phyloP scores from a whole-genome alignment of 2,329 filamentous ascomycete genomes.

The Neonectria hederae region DNA sequence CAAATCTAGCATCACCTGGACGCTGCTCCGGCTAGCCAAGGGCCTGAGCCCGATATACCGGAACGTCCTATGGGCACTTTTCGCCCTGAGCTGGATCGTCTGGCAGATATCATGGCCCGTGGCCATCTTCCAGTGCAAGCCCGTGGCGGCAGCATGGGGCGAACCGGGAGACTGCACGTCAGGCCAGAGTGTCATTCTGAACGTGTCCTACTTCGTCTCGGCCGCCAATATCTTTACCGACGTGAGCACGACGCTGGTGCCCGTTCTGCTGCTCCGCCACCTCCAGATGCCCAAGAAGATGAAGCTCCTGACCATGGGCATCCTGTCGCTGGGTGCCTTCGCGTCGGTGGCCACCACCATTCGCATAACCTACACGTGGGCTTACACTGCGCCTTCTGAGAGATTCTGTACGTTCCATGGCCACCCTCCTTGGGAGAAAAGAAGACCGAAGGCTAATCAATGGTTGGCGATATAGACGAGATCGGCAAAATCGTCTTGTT shows the following conservation, averaged over 20 bases:
- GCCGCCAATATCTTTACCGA: slow-evolving; percentile 31
- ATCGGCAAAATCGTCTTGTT: slow-evolving; percentile 37
- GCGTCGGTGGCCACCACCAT: slow-evolving; percentile 33
- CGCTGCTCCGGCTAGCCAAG: slow-evolving; percentile 29
- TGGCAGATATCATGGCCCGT: slow-evolving; percentile 34
- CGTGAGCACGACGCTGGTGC: slow-evolving; percentile 23
- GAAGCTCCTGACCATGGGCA: slow-evolving; percentile 26
- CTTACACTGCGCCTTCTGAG: slow-evolving; percentile 20
- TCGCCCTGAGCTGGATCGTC: slow-evolving; percentile 26
- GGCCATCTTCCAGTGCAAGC: slow-evolving; percentile 36
- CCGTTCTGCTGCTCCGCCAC: slow-evolving; percentile 25
- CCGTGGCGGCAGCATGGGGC: slow-evolving; percentile 30
- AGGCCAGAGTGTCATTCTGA: slow-evolving; percentile 25
- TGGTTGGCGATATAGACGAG: slow-evolving; percentile 14
- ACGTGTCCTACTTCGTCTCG: slow-evolving; percentile 30
- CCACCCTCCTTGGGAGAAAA: background rate
- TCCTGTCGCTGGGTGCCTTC: slow-evolving; percentile 26
- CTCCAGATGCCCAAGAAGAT: slow-evolving; percentile 26
- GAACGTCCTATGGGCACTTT: slow-evolving; percentile 15
- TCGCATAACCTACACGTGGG: slow-evolving; percentile 32
- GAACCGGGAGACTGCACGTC: slow-evolving; percentile 29
- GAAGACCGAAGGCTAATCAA: background rate
- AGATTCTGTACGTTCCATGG: slow-evolving; percentile 14
- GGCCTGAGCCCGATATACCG: slow-evolving; percentile 20
- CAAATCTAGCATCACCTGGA: slow-evolving; percentile 32